phyloP scores from a whole-genome alignment of 106 monocot genomes.

The Iris macrosiphon region DNA sequence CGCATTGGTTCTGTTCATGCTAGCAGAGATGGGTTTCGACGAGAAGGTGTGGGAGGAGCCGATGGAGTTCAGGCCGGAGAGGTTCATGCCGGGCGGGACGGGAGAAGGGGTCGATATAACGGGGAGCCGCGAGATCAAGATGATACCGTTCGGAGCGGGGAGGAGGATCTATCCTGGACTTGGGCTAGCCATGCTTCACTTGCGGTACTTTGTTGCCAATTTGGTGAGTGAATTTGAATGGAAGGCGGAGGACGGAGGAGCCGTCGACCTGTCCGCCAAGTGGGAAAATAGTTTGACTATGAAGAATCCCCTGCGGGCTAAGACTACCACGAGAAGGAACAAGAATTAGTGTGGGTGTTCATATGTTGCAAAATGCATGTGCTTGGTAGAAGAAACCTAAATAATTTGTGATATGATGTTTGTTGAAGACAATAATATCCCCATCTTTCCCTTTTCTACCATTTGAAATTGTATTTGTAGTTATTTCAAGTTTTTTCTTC shows the following conservation, averaged over 20 bases:
- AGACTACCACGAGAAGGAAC: too few relatives aligned
- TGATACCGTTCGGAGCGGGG: slow-evolving; percentile 13
- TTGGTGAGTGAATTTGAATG: slow-evolving; percentile 8
- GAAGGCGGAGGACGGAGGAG: background rate
- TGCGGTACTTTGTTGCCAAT: slow-evolving; percentile 1
- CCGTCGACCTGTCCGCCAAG: slow-evolving; percentile 1
- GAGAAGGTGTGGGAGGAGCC: slow-evolving; percentile 28
- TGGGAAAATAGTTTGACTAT: background rate
- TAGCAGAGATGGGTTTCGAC: slow-evolving; percentile 35
- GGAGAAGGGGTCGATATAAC: slow-evolving; percentile 6
- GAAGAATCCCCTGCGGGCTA: slow-evolving; percentile 4
- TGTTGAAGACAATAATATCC: too few relatives aligned
- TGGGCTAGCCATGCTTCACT: slow-evolving; percentile 1
- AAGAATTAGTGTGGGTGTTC: background rate
- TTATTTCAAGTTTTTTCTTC: too few relatives aligned
- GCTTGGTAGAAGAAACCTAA: too few relatives aligned
- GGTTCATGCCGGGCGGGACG: slow-evolving; percentile 17
- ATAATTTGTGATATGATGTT: too few relatives aligned
- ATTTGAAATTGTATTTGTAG: too few relatives aligned
- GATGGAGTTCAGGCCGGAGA: slow-evolving; percentile 27
- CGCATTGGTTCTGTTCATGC: slow-evolving; percentile 9
- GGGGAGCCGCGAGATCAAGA: slow-evolving; percentile 5
- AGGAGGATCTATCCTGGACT: slow-evolving; percentile 11
- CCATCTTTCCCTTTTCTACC: too few relatives aligned
- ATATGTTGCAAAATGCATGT: too few relatives aligned